phyloP scores from a whole-genome alignment of 2,329 filamentous ascomycete genomes.

The Monilinia aucupariae region DNA sequence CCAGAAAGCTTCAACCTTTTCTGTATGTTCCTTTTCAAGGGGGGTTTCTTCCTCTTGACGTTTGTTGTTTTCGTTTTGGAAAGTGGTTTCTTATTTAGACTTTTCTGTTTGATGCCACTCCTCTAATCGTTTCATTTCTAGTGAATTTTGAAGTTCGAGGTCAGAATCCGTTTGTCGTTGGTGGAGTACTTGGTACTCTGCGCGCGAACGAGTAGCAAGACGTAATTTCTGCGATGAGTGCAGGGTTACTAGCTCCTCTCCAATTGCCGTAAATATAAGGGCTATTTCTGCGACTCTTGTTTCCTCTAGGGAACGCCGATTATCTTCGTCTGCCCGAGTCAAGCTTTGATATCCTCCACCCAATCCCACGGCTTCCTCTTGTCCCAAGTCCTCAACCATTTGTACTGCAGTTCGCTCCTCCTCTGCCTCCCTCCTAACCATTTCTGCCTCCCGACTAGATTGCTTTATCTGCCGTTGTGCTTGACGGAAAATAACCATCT shows the following conservation, averaged over 20 bases:
- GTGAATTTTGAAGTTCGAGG: slow-evolving; percentile 17
- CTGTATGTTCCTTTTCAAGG: slow-evolving; percentile 43
- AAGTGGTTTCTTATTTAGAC: slow-evolving; percentile 34
- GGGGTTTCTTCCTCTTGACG: slow-evolving; percentile 40
- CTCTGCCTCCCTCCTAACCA: slow-evolving; percentile 32
- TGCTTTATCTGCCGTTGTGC: slow-evolving; percentile 20
- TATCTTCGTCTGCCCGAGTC: slow-evolving; percentile 36
- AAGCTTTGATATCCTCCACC: slow-evolving; percentile 35
- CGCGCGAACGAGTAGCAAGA: slow-evolving; percentile 39
- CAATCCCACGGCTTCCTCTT: slow-evolving; percentile 41
- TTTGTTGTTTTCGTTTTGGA: slow-evolving; percentile 40
- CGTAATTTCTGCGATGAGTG: slow-evolving; percentile 41
- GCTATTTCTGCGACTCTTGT: slow-evolving; percentile 39
- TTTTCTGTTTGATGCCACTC: slow-evolving; percentile 33
- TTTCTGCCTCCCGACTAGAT: slow-evolving; percentile 25
- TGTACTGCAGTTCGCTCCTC: slow-evolving; percentile 40
- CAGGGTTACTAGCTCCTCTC: slow-evolving; percentile 37
- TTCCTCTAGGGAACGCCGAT: slow-evolving; percentile 40
- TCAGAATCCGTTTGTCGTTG: slow-evolving; percentile 37
- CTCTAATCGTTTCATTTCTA: slow-evolving; percentile 35
- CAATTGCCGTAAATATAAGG: slow-evolving; percentile 39
- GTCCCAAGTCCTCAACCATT: slow-evolving; percentile 46
- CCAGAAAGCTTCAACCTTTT: slow-evolving; percentile 40
- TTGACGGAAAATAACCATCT: slow-evolving; percentile 20
- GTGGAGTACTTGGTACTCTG: slow-evolving; percentile 34